phyloP scores from a whole-genome alignment of 176 grass and related monocot genomes.

The Pharus latifolius region DNA sequence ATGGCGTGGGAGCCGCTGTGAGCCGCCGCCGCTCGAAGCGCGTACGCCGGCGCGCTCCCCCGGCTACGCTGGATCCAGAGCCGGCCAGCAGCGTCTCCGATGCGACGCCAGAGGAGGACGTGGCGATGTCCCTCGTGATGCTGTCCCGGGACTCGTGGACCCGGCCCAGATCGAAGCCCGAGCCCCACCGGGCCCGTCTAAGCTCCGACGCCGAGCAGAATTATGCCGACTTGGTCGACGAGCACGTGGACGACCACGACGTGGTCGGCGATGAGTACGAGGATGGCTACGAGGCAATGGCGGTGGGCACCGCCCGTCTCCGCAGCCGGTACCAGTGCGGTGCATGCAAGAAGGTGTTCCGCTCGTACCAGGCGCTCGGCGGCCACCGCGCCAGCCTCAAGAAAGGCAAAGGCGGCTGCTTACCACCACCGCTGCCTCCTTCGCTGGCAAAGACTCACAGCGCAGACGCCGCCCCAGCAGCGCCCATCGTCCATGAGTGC shows the following conservation, averaged over 20 bases:
- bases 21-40: conserved; percentile 56
- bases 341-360: conserved; percentile 69
- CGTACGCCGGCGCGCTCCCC: conserved; percentile 8
- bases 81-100: conserved; percentile 67
- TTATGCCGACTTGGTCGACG: conserved; percentile 2
- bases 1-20: conserved; percentile 9
- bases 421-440: background rate
- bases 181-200: background rate
- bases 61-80: background rate
- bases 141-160: conserved; percentile 82
- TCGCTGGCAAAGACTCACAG: background rate
- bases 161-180: conserved; percentile 17
- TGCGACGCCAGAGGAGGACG: conserved; percentile 58
- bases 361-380: conserved; percentile 74
- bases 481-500: conserved; percentile 50
- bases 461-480: background rate
- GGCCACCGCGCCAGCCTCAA: conserved; percentile 81
- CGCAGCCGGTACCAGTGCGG: conserved; percentile 53
- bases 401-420: conserved; percentile 58
- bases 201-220: conserved; percentile 25
- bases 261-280: background rate
- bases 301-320: background rate
- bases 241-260: background rate
- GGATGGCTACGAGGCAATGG: background rate
- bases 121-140: conserved; percentile 75